Conservation (phyloP, 2,329 filamentous ascomycete genomes). For the Pseudogymnoascus sp. region DNA sequence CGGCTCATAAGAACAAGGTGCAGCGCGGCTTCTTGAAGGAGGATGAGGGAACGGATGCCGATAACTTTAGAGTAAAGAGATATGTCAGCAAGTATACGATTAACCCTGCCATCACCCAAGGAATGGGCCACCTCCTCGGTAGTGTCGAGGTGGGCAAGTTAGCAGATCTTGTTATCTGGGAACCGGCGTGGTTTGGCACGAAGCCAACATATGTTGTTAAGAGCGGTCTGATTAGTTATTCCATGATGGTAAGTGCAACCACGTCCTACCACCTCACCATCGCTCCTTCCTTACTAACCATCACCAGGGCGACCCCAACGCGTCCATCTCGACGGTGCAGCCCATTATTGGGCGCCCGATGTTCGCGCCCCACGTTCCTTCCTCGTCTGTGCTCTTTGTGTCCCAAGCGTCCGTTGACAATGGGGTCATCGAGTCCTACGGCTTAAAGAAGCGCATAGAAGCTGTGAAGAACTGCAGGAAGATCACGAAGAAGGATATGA, state of each 20-base stretch:
- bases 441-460: constrained; percentile 71
- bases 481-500: constrained; percentile 82
- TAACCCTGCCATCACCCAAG: constrained; percentile 86
- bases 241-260: constrained; percentile 63
- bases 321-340: constrained; percentile 80
- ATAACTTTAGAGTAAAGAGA: constrained; percentile 87
- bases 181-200: constrained; percentile 74
- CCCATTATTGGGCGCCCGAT: constrained; percentile 78
- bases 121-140: constrained; percentile 79
- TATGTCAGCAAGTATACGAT: constrained; percentile 96
- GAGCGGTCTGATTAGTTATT: constrained; percentile 75
- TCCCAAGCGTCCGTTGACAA: constrained; percentile 62
- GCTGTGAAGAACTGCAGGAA: constrained; percentile 68
- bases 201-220: constrained; percentile 80
- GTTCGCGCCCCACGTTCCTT: constrained; percentile 70
- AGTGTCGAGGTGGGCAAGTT: constrained; percentile 84
- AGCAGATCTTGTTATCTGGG: constrained; percentile 85
- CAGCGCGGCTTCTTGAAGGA: constrained; percentile 71
- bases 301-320: constrained; percentile 68
- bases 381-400: constrained; percentile 74
- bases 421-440: constrained; percentile 64
- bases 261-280: background rate
- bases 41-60: constrained; percentile 70
- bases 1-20: constrained; percentile 90
- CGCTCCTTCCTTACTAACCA: constrained; percentile 9